phyloP scores from a whole-genome alignment of 768 basidiomycete genomes.

The Phaeotremella fagi region DNA sequence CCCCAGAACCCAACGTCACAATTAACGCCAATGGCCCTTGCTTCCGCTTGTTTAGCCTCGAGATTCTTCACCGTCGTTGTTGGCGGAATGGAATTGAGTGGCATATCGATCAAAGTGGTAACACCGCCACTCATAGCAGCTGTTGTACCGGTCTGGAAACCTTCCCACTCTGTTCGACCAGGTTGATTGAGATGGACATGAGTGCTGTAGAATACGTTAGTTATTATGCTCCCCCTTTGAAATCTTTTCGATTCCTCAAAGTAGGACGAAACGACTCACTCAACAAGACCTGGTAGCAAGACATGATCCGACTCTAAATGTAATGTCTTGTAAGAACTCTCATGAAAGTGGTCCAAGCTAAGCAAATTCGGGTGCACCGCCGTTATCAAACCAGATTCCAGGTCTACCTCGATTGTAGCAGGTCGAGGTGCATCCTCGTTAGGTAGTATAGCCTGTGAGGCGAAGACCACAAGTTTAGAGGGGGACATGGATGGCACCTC shows the following conservation, averaged over 20 bases:
- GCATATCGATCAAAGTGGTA: conserved; percentile 97
- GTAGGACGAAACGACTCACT: conserved; percentile 53
- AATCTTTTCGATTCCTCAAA: neutral
- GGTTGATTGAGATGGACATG: conserved; percentile 92
- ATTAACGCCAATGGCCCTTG: conserved; percentile 52
- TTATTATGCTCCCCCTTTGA: no score
- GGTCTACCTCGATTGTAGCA: conserved; percentile 64
- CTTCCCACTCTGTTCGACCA: conserved; percentile 90
- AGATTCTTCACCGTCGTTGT: conserved; percentile 81
- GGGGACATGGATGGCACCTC: no score
- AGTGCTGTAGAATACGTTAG: conserved; percentile 12
- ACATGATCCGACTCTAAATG: conserved; percentile 60
- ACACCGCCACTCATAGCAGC: conserved; percentile 90
- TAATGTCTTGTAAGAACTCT: conserved; percentile 43
- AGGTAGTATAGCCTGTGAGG: conserved; percentile 56
- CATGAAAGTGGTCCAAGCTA: conserved; percentile 42
- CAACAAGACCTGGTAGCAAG: conserved; percentile 73
- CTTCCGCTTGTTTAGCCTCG: conserved; percentile 64
- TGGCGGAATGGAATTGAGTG: conserved; percentile 92
- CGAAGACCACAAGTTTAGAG: conserved; percentile 13
- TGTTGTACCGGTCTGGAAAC: conserved; percentile 81
- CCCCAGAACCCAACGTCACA: conserved; percentile 91
- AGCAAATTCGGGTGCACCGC: conserved; percentile 52
- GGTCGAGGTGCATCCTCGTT: conserved; percentile 54
- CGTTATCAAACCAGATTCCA: conserved; percentile 59